Evolutionary conservation across 1,284 basidiomycete genomes (phyloP), one percentile per base, ranked within the genome.

Genomic region (Lentinus polychrous): DNA sequence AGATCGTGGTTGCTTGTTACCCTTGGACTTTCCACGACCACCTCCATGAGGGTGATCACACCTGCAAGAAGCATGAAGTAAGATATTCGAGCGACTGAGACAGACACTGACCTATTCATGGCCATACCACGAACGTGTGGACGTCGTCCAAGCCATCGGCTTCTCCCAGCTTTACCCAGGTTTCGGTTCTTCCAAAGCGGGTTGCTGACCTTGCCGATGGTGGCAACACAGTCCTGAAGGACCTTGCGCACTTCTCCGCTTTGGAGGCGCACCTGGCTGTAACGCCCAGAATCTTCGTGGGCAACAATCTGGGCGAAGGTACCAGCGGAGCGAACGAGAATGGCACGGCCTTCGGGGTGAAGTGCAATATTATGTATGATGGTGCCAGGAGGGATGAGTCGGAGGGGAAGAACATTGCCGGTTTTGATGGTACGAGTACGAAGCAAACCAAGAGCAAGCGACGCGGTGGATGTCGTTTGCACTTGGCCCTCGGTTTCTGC

Each of bases 21-120:
- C 91, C 78, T 98, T 98, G 51, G 87, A 91, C 71, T 96, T 97
- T 63, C 95, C 95, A 71, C 95, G 87, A 66, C 95, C 94, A 75
- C 95, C 95, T 71, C 95, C 95, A 67, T 94, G 94, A 54, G 95
- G 94, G 70, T 99, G 95, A 68, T 98, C 95, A 52, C 78, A 76
- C 37, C 88, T 91, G 54, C 10, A 49, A 47, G 51, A 47, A 36
- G 43, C 43, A 39, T 23, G 55, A 20, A 54, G 34, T 33, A 20
- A 46, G 46, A 22, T 10, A 37, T 10, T 20, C 42, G 22, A 49
- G 44, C 24, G 36, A 42, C 0, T 33, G 23, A 48, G 20, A 36
- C 44, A 36, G 31, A 36, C 15, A 78, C 84, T 44, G 67, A 93
- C 78, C 92, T 86, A 70, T 99, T 99, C 95, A 97, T 98, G 22